phyloP scores from a whole-genome alignment of 148 eudicot genomes.

The Persicaria maculosa region DNA sequence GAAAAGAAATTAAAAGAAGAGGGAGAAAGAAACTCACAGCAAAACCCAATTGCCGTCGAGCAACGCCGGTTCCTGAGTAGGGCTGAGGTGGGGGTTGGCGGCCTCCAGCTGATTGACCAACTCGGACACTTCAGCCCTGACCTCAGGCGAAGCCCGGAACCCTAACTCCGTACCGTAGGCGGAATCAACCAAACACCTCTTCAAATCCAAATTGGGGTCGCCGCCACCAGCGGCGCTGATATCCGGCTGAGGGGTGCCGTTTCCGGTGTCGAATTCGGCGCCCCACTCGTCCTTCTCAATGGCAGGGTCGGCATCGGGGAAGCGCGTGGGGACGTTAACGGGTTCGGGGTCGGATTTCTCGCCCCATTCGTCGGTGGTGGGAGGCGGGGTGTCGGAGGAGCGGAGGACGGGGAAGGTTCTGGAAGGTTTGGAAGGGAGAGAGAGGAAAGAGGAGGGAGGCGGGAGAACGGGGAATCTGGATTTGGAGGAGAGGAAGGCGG shows the following conservation, averaged over 20 bases:
- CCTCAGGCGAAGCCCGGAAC: constrained; percentile 62
- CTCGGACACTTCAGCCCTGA: constrained; percentile 78
- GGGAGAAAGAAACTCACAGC: constrained; percentile 43
- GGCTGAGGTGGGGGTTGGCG: constrained; percentile 57
- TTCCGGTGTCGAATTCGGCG: constrained; percentile 14
- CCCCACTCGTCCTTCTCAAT: constrained; percentile 60
- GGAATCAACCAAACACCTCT: constrained; percentile 76
- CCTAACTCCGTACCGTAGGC: constrained; percentile 79
- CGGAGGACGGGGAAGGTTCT: constrained; percentile 20
- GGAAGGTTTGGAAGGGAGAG: constrained; percentile 1
- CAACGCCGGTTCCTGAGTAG: constrained; percentile 48
- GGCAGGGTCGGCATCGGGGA: constrained; percentile 56
- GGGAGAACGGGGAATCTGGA: constrained; percentile 5
- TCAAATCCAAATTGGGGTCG: constrained; percentile 42
- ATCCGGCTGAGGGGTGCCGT: constrained; percentile 18
- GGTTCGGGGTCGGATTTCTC: constrained; percentile 53
- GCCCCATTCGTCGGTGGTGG: constrained; percentile 60
- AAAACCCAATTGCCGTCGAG: constrained; percentile 95
- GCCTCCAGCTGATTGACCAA: constrained; percentile 75
- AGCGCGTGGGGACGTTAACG: constrained; percentile 18
- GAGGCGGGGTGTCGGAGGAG: not conserved
- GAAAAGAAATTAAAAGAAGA: not conserved
- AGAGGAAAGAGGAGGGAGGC: constrained; percentile 6
- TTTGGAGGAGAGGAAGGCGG: constrained; percentile 24
- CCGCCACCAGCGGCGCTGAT: not conserved